A percentile compares a stretch with the other conserved stretches of the same genome.
Evolutionary conservation across 2,329 filamentous ascomycete genomes (phyloP).

Genomic region (Fusarium nodosum): DNA sequence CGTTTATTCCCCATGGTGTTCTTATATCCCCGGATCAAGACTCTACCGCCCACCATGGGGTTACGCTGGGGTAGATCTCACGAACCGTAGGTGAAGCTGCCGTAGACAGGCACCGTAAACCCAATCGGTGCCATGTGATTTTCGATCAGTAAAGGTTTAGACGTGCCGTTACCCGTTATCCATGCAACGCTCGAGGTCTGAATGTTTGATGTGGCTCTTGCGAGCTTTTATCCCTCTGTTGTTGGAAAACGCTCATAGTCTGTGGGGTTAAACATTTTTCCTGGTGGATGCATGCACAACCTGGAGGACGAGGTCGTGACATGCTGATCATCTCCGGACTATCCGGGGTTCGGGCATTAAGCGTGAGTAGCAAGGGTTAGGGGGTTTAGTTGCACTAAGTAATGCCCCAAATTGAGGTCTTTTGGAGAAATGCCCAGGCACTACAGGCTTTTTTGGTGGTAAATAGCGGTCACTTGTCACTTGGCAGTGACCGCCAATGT

Average conservation of each 20-base stretch:
- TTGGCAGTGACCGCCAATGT: conserved; percentile 14
- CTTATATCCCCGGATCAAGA: conserved; percentile 26
- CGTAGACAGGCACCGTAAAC: conserved; percentile 4
- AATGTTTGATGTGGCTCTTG: conserved; percentile 14
- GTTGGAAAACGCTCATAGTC: conserved; percentile 22
- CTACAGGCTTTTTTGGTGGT: neutral
- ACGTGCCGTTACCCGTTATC: conserved; percentile 28
- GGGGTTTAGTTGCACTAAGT: neutral
- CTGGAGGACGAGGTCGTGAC: conserved; percentile 4
- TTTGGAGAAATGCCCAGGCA: neutral
- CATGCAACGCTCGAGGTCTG: neutral
- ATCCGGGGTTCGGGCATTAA: conserved; percentile 18
- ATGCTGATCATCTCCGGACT: conserved; percentile 19
- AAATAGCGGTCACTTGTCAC: conserved; percentile 4
- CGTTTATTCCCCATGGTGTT: neutral
- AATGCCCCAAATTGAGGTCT: neutral
- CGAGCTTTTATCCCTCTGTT: conserved; percentile 25
- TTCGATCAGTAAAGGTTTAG: conserved; percentile 2
- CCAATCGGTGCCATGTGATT: neutral
- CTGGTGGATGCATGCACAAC: conserved; percentile 5
- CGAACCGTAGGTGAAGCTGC: neutral
- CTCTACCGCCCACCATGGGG: conserved; percentile 16
- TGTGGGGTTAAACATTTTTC: conserved; percentile 27
- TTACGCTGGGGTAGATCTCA: conserved; percentile 3
- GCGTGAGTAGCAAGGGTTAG: neutral